Evolutionary conservation across 169 alveolate genomes (phyloP), one percentile per base, ranked within the genome.

Genomic region (Hepatocystis sp.): DNA sequence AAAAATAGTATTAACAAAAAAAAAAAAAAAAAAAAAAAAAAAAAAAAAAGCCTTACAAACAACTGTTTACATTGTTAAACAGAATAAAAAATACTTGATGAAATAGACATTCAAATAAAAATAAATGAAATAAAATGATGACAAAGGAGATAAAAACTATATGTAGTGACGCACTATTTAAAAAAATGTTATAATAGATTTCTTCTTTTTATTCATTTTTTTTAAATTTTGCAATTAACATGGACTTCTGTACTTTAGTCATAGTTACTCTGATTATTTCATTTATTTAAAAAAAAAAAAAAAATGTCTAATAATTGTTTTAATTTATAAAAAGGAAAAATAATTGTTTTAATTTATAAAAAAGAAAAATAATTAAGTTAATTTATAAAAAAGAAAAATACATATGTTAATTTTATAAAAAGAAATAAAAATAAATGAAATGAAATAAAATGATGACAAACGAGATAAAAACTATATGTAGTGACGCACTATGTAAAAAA

Each of bases 261-360:
- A 81, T 81, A 81, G 89, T 81, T 81, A 81, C 89, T 81, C 89
- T 81, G 89, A 81, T 71, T 81, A 42, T 61, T 81, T 81, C 89
- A 65, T 51, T 65, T 63, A 39, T 36, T 40, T 34, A 13, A 30
- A n/a, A 21, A 27, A 47, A 11, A 8, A 23, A 11, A 10, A 21
- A 61, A 30, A 27, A 30, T n/a, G n/a, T n/a, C n/a, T n/a, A n/a
- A n/a, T n/a, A n/a, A n/a, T n/a, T n/a, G n/a, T n/a, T n/a, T n/a
- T n/a, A n/a, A n/a, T n/a, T n/a, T n/a, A n/a, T n/a, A n/a, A n/a
- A n/a, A n/a, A n/a, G n/a, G n/a, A n/a, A n/a, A n/a, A n/a, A n/a
- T n/a, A n/a, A n/a, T n/a, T n/a, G n/a, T n/a, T n/a, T n/a, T n/a
- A n/a, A n/a, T n/a, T n/a, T n/a, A n/a, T n/a, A n/a, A n/a, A n/a